Evolutionary conservation across 176 grass and related monocot species (phyloP).

Genomic region (Bothriochloa decipiens): DNA sequence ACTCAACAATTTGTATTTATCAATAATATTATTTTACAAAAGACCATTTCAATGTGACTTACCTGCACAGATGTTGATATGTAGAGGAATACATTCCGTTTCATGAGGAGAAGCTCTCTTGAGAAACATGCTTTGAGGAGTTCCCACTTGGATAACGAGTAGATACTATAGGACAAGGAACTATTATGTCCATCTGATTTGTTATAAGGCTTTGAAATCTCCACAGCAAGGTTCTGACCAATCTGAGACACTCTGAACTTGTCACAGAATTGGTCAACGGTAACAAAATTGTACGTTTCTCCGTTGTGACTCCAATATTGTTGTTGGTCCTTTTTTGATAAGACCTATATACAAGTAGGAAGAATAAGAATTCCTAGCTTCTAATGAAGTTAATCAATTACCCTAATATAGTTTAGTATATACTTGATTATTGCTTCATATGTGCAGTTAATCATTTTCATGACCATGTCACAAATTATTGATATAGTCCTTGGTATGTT

Average conservation of each 20-base stretch:
- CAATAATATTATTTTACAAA: neutral
- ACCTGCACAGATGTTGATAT: slow-evolving; percentile 56
- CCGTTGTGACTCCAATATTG: slow-evolving; percentile 58
- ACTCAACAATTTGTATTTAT: neutral
- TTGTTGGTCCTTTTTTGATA: slow-evolving; percentile 78
- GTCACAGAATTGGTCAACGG: slow-evolving; percentile 56
- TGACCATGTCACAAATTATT: neutral
- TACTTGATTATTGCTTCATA: neutral
- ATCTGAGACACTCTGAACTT: slow-evolving; percentile 57
- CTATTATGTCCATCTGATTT: slow-evolving; percentile 24
- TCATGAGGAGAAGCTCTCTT: slow-evolving; percentile 73
- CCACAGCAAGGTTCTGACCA: slow-evolving; percentile 42
- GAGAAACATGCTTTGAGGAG: slow-evolving; percentile 64
- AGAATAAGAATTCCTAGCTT: neutral
- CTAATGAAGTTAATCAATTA: slow-evolving; percentile 3
- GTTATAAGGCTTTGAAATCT: slow-evolving; percentile 49
- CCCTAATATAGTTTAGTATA: neutral
- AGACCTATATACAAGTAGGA: slow-evolving; percentile 51
- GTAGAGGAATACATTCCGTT: slow-evolving; percentile 67
- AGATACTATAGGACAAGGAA: slow-evolving; percentile 60
- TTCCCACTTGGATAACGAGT: slow-evolving; percentile 68
- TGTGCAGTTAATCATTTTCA: neutral
- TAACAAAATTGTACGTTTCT: slow-evolving; percentile 59
- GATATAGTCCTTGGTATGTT: neutral
- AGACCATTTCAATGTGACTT: neutral